Percentiles rank a stretch among this genome's conserved stretches.
Conservation (phyloP, 495 filamentous ascomycete genomes). For the Cudoniella acicularis region DNA sequence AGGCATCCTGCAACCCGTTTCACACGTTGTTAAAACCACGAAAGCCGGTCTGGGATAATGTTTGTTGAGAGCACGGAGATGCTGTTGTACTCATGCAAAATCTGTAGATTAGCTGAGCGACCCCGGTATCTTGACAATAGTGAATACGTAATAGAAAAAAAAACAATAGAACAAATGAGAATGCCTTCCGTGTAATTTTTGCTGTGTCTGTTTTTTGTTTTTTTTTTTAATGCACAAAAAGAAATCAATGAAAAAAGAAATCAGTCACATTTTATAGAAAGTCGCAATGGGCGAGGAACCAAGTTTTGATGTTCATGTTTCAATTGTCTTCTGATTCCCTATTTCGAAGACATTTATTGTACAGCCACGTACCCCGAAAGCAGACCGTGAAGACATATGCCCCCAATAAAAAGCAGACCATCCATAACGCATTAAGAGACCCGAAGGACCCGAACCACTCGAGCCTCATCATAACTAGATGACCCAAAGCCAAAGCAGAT, state of each 20-base stretch:
- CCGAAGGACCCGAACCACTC: slow-evolving; percentile 62
- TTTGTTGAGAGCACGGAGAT: no score
- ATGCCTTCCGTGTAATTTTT: no score
- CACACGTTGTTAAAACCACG: slow-evolving; percentile 81
- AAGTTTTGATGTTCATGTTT: slow-evolving; percentile 35
- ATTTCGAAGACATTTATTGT: slow-evolving; percentile 69
- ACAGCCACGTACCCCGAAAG: slow-evolving; percentile 70
- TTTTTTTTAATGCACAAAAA: no score
- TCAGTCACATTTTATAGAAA: no score
- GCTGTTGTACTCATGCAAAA: no score
- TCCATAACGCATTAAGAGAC: slow-evolving; percentile 87
- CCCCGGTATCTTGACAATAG: no score
- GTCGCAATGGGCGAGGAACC: no score
- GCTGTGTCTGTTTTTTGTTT: no score
- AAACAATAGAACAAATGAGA: no score
- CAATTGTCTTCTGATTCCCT: slow-evolving; percentile 56
- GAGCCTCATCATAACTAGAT: slow-evolving; percentile 60
- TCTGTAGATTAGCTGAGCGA: no score
- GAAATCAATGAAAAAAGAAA: no score
- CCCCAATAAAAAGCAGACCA: slow-evolving; percentile 73
- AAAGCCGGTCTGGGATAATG: slow-evolving; percentile 83
- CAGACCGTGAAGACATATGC: slow-evolving; percentile 72
- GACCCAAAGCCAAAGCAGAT: slow-evolving; percentile 50
- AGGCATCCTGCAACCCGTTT: slow-evolving; percentile 81
- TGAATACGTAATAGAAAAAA: no score